Evolutionary conservation across 208 protist species (phyloP).

Genomic region (Kentomonas sorsogonicus): DNA sequence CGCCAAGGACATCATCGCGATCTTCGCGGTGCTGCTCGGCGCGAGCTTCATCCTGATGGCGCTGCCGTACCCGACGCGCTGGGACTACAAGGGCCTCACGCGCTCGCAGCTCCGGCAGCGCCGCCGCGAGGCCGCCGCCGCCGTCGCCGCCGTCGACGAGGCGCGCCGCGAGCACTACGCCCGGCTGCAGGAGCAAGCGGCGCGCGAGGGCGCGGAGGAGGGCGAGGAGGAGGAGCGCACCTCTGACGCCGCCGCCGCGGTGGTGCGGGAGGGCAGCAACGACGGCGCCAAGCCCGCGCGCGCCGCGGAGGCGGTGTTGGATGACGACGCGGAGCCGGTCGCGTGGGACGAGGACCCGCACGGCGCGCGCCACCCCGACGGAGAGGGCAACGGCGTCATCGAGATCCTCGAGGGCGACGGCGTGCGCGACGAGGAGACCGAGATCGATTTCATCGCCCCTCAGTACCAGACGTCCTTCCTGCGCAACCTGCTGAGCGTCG

Average conservation of each 20-base stretch:
- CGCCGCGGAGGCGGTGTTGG: not conserved
- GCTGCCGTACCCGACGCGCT: constrained; percentile 18
- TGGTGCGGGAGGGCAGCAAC: too few species aligned
- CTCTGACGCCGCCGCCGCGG: not conserved
- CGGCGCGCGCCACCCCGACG: constrained; percentile 20
- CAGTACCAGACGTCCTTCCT: constrained; percentile 35
- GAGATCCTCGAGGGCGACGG: too few species aligned
- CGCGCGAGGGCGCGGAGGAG: too few species aligned
- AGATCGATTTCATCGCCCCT: constrained; percentile 55
- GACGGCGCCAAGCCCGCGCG: too few species aligned
- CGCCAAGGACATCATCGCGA: constrained; percentile 22
- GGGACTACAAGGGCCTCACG: constrained; percentile 5
- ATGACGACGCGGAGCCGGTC: not conserved
- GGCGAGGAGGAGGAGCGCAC: too few species aligned
- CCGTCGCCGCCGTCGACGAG: not conserved
- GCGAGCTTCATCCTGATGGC: constrained; percentile 12
- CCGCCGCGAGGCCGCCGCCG: not conserved
- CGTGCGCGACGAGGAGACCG: constrained; percentile 16
- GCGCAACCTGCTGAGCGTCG: constrained; percentile 19
- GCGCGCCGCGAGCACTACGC: too few species aligned
- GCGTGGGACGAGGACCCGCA: constrained; percentile 21
- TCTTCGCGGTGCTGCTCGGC: constrained; percentile 15
- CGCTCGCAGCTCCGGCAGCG: not conserved
- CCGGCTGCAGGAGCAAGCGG: too few species aligned
- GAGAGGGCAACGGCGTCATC: too few species aligned